These are phyloP conservation scores for Cutaneotrichosporon sp. DNA, from an alignment of 1,284 basidiomycete species.

Conservation along the genomic window DNA sequence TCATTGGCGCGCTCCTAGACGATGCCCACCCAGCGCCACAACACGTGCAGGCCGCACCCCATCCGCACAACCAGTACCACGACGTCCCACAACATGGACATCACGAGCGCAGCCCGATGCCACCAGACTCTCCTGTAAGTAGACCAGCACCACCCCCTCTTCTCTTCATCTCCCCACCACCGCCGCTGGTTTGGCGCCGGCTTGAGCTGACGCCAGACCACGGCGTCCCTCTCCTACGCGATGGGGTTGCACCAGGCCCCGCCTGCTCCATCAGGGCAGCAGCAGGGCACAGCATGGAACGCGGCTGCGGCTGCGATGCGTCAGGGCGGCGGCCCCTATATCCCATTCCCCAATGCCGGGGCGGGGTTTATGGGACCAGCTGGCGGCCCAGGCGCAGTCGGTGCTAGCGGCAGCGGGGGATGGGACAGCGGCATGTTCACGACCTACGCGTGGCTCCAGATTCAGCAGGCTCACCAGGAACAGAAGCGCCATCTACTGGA, in stretches of 20 bases:
- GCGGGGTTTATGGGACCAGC: slow-evolving; percentile 1
- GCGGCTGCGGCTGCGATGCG: background rate
- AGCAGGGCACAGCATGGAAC: slow-evolving; percentile 1
- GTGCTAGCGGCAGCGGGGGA: background rate
- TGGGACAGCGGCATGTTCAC: slow-evolving; percentile 37
- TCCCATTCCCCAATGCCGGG: slow-evolving; percentile 2
- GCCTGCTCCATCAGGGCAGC: background rate
- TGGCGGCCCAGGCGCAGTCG: background rate
- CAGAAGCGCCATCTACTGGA: slow-evolving; percentile 41
- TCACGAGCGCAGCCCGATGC: background rate
- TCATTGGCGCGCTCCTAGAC: slow-evolving; percentile 32
- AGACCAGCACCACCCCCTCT: background rate
- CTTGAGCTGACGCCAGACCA: background rate
- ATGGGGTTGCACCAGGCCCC: slow-evolving; percentile 5
- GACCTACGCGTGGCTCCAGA: slow-evolving; percentile 43
- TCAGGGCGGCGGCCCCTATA: background rate
- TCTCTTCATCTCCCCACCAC: no score
- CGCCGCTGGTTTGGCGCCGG: no score
- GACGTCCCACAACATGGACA: no score
- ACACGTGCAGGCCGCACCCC: background rate
- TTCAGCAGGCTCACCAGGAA: slow-evolving; percentile 44
- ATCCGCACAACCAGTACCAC: no score
- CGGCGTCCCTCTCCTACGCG: slow-evolving; percentile 16
- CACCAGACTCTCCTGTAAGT: slow-evolving; percentile 6
- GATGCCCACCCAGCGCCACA: background rate